Evolutionary conservation across 129 eudicot genomes (phyloP).

Genomic region (Heracleum sosnowskyi): DNA sequence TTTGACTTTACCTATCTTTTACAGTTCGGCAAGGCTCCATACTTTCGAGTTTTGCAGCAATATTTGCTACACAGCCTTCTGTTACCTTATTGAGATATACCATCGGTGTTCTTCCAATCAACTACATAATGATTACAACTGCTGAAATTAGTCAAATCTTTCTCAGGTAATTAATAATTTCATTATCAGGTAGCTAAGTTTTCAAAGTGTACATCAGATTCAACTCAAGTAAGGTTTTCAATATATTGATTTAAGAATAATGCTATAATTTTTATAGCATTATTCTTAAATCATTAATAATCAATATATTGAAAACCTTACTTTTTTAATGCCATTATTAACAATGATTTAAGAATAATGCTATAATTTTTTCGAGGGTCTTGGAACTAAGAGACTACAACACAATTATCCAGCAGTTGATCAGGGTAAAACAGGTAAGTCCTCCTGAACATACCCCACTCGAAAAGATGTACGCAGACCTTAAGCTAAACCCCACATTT

Average conservation of each 20-base stretch:
- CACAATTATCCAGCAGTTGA: too few species aligned
- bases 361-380: too few species aligned
- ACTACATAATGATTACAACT: constrained; percentile 8
- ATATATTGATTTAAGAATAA: too few species aligned
- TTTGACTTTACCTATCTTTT: constrained; percentile 2
- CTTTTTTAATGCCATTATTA: too few species aligned
- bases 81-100: constrained; percentile 27
- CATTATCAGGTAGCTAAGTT: background rate
- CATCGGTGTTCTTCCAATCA: constrained; percentile 35
- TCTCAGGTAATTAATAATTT: background rate
- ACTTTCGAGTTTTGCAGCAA: constrained; percentile 32
- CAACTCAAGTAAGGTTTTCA: background rate
- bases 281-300: too few species aligned
- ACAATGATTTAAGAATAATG: too few species aligned
- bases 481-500: background rate
- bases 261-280: too few species aligned
- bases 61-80: constrained; percentile 23
- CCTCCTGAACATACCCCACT: too few species aligned
- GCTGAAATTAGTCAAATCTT: background rate
- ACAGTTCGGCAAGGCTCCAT: constrained; percentile 34
- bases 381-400: too few species aligned
- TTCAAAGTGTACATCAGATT: background rate
- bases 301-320: too few species aligned
- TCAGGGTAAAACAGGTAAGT: too few species aligned
- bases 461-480: too few species aligned